Conservation (phyloP, 805 yeast genomes). For the Grigorovia yakushimaensis region DNA sequence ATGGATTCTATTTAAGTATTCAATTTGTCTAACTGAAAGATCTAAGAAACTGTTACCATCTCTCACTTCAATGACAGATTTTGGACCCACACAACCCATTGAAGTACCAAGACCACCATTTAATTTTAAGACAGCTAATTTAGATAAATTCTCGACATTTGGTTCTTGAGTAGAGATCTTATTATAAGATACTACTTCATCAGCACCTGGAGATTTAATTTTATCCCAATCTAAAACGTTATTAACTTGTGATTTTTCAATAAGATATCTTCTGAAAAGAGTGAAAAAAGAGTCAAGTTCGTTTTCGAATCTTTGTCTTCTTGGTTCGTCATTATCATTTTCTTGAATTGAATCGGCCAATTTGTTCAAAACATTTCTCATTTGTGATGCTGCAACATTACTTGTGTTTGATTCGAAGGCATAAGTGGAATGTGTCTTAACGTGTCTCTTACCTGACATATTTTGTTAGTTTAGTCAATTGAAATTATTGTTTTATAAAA, state of each 20-base stretch:
- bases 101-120: slow-evolving; percentile 99
- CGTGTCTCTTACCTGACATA: slow-evolving; percentile 29
- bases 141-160: slow-evolving; percentile 42
- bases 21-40: slow-evolving; percentile 92
- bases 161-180: slow-evolving; percentile 28
- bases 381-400: slow-evolving; percentile 91
- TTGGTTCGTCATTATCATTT: slow-evolving; percentile 32
- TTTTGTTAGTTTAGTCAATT: background rate
- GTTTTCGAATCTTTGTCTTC: slow-evolving; percentile 57
- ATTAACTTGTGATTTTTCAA: slow-evolving; percentile 79
- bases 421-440: slow-evolving; percentile 35
- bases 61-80: slow-evolving; percentile 91
- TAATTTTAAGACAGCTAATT: slow-evolving; percentile 89
- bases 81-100: slow-evolving; percentile 98
- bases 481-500: too few relatives aligned
- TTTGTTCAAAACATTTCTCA: slow-evolving; percentile 91
- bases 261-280: slow-evolving; percentile 81
- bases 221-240: slow-evolving; percentile 76
- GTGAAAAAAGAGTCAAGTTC: slow-evolving; percentile 86
- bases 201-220: slow-evolving; percentile 81
- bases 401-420: slow-evolving; percentile 94
- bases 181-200: slow-evolving; percentile 78
- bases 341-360: slow-evolving; percentile 64
- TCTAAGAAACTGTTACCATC: slow-evolving; percentile 97
- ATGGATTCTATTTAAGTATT: slow-evolving; percentile 80